A percentile compares a stretch with the other conserved stretches of the same genome.
These are phyloP conservation scores for Fusarium nanum DNA, from an alignment of 2,329 filamentous ascomycete genomes.

Conservation along the genomic window DNA sequence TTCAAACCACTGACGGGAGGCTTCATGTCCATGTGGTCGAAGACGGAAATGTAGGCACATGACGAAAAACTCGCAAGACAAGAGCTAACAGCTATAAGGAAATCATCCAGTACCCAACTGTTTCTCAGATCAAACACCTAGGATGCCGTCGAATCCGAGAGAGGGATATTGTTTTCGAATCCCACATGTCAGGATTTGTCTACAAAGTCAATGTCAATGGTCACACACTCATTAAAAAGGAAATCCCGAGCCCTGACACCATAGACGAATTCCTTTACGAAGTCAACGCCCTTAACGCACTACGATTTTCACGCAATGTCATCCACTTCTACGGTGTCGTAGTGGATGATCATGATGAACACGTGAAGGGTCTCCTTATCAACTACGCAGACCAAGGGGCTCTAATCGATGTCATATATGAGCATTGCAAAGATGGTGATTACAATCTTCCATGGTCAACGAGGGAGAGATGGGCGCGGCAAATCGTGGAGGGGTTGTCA, in stretches of 20 bases:
- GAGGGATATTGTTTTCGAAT: conserved; percentile 82
- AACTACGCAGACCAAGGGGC: conserved; percentile 88
- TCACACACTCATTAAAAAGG: conserved; percentile 89
- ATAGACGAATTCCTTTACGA: conserved; percentile 98
- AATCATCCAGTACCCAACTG: conserved; percentile 85
- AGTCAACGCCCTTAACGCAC: conserved; percentile 88
- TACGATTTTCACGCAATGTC: conserved; percentile 79
- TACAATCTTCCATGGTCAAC: conserved; percentile 73
- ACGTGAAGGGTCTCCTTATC: conserved; percentile 90
- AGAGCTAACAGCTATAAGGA: conserved; percentile 63
- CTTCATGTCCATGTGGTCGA: conserved; percentile 98
- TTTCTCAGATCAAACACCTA: conserved; percentile 80
- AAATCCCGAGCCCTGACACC: conserved; percentile 94
- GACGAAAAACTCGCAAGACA: background rate
- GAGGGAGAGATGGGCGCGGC: conserved; percentile 87
- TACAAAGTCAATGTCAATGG: conserved; percentile 85
- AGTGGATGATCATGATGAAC: conserved; percentile 84
- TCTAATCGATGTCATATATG: conserved; percentile 90
- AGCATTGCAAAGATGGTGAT: conserved; percentile 70
- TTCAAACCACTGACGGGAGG: conserved; percentile 87
- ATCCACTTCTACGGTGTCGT: conserved; percentile 90
- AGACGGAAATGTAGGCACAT: conserved; percentile 77
- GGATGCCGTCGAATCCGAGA: conserved; percentile 74
- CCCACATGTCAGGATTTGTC: conserved; percentile 95
- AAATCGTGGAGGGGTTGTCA: conserved; percentile 88